Conservation (phyloP, 495 filamentous ascomycete species). For the Chaetomium fimeti region DNA sequence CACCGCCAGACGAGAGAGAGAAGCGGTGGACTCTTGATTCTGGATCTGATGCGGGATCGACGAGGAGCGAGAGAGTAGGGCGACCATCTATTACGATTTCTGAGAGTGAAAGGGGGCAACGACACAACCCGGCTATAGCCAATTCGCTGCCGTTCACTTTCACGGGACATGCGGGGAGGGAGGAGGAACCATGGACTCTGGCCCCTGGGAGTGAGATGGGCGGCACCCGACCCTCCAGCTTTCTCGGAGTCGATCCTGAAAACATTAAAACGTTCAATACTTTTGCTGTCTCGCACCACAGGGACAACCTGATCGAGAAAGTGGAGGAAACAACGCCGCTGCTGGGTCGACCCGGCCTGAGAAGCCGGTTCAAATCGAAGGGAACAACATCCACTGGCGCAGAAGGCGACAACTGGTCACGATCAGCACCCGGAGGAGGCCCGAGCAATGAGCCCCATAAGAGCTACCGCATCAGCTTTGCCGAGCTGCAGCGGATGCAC, state of each 20-base stretch:
- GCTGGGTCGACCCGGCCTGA: neutral
- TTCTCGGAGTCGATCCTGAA: neutral
- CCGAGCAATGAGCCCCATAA: neutral
- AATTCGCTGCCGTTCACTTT: neutral
- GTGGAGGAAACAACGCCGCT: neutral
- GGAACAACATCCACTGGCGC: neutral
- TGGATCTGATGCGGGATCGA: neutral
- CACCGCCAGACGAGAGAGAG: neutral
- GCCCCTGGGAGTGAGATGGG: neutral
- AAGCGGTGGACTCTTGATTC: neutral
- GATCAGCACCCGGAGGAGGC: neutral
- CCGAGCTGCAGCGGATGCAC: conserved; percentile 9
- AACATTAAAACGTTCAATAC: neutral
- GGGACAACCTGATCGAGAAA: neutral
- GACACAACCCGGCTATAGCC: neutral
- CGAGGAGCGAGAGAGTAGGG: neutral
- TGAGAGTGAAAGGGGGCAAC: neutral
- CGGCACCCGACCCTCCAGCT: neutral
- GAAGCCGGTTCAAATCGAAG: neutral
- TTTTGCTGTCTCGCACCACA: neutral
- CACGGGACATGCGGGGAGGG: neutral
- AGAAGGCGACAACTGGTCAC: neutral
- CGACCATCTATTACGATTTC: neutral
- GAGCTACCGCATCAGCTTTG: conserved; percentile 7
- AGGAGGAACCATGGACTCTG: neutral